phyloP scores from a whole-genome alignment of 306 rosid genomes.

The Pueraria montana region DNA sequence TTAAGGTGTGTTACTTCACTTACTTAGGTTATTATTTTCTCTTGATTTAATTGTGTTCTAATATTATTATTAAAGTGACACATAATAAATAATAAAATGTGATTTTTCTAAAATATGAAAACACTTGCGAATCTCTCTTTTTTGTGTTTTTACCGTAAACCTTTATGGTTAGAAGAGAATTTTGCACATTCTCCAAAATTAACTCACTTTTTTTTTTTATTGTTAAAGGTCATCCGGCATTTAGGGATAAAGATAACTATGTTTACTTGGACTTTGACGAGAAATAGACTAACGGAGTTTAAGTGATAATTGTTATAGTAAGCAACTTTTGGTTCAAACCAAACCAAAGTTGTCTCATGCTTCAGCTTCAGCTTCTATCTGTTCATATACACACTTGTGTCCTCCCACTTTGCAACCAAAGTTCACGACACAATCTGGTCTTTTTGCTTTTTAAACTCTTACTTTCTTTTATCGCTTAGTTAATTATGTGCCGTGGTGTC shows the following conservation, averaged over 20 bases:
- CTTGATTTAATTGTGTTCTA: neutral
- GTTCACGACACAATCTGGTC: conserved; percentile 34
- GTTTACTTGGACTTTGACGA: conserved; percentile 82
- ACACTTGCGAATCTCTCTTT: neutral
- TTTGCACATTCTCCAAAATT: conserved; percentile 69
- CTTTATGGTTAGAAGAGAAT: conserved; percentile 58
- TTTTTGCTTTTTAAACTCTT: conserved; percentile 24
- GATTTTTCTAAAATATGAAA: neutral
- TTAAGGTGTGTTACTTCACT: neutral
- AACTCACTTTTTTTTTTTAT: conserved; percentile 43
- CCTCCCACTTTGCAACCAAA: conserved; percentile 51
- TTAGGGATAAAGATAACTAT: conserved; percentile 71
- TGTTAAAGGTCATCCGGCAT: conserved; percentile 78
- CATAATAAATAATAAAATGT: neutral
- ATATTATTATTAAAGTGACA: neutral
- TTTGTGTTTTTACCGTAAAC: neutral
- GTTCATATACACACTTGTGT: conserved; percentile 56
- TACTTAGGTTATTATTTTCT: neutral
- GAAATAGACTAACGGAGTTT: conserved; percentile 47
- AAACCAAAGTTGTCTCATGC: conserved; percentile 49
- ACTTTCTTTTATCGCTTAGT: neutral
- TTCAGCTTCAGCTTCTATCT: conserved; percentile 52
- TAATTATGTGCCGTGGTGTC: neutral
- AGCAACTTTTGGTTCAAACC: conserved; percentile 51
- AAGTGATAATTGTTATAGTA: conserved; percentile 28